Evolutionary conservation across 2,329 filamentous ascomycete genomes (phyloP).

Genomic region (Drechslera avenae): DNA sequence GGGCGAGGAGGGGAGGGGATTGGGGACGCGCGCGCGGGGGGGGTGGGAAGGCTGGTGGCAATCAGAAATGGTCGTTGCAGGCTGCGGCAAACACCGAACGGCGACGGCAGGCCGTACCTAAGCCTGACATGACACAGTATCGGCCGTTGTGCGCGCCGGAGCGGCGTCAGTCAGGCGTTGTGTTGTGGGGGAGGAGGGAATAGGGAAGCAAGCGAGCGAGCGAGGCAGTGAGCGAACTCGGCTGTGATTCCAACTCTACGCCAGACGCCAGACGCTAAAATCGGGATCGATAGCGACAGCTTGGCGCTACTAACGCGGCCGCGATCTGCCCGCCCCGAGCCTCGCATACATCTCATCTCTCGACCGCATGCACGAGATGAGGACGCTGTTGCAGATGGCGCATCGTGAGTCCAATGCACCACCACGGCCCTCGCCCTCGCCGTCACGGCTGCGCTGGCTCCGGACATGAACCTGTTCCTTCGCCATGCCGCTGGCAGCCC

Average conservation of each 20-base stretch:
- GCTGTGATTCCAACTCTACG: constrained; percentile 3
- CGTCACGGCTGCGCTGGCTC: constrained; percentile 10
- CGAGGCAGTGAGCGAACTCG: neutral
- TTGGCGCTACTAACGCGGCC: constrained; percentile 30
- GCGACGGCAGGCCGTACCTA: no score
- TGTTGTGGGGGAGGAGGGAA: constrained; percentile 4
- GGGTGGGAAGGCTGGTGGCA: constrained; percentile 29
- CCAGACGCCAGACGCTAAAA: constrained; percentile 13
- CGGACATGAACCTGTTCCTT: neutral
- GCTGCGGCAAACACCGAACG: neutral
- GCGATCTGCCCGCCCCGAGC: constrained; percentile 37
- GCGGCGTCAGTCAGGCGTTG: constrained; percentile 9
- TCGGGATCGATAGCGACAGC: constrained; percentile 13
- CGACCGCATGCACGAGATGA: constrained; percentile 32
- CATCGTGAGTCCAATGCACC: constrained; percentile 9
- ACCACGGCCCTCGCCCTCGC: constrained; percentile 8
- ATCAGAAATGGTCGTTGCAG: constrained; percentile 23
- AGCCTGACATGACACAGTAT: constrained; percentile 18
- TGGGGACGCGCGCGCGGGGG: no score
- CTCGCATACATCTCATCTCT: constrained; percentile 34
- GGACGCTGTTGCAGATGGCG: constrained; percentile 19
- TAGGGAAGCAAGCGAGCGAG: constrained; percentile 13
- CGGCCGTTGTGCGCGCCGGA: neutral
- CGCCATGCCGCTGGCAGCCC: neutral
- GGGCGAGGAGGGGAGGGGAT: constrained; percentile 19